Evolutionary conservation across 192 early-diverging fungal species (phyloP).

Genomic region (Ramicandelaber brevisporus): DNA sequence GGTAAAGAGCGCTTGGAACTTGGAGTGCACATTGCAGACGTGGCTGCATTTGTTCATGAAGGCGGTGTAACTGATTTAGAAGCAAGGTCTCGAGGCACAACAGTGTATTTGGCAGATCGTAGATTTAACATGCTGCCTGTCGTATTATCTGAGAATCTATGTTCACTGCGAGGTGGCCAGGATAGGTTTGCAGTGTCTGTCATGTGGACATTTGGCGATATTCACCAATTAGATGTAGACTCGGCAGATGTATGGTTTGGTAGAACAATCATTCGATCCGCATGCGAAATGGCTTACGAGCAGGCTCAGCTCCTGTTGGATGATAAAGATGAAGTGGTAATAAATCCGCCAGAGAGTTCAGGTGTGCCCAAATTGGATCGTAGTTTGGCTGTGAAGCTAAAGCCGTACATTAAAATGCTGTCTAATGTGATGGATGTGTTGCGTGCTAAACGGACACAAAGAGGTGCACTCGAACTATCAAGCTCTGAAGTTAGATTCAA

Average conservation of each 20-base stretch:
- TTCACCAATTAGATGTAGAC: conserved; percentile 13
- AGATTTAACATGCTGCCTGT: conserved; percentile 61
- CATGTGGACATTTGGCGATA: conserved; percentile 31
- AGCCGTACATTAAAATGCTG: conserved; percentile 15
- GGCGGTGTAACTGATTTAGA: conserved; percentile 36
- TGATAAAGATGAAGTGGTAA: too few species aligned
- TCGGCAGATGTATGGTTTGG: conserved; percentile 32
- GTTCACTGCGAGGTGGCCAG: conserved; percentile 34
- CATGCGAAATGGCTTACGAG: conserved; percentile 48
- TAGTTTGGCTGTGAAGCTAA: conserved; percentile 10
- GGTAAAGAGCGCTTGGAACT: conserved; percentile 24
- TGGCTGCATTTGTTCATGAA: conserved; percentile 34
- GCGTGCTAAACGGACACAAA: conserved; percentile 21
- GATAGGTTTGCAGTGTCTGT: conserved; percentile 52
- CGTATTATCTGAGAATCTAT: conserved; percentile 39
- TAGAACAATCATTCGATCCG: conserved; percentile 40
- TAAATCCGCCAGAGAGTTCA: too few species aligned
- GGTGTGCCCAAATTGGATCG: conserved; percentile 15
- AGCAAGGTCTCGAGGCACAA: conserved; percentile 43
- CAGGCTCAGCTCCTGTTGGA: conserved; percentile 47
- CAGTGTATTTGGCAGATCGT: conserved; percentile 52
- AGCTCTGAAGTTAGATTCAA: conserved; percentile 51
- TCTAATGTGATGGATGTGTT: conserved; percentile 22
- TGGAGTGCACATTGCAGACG: conserved; percentile 59
- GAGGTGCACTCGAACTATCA: conserved; percentile 42